Evolutionary conservation across 257 asterid genomes (phyloP).

Genomic region (Nicotiana benthamiana): DNA sequence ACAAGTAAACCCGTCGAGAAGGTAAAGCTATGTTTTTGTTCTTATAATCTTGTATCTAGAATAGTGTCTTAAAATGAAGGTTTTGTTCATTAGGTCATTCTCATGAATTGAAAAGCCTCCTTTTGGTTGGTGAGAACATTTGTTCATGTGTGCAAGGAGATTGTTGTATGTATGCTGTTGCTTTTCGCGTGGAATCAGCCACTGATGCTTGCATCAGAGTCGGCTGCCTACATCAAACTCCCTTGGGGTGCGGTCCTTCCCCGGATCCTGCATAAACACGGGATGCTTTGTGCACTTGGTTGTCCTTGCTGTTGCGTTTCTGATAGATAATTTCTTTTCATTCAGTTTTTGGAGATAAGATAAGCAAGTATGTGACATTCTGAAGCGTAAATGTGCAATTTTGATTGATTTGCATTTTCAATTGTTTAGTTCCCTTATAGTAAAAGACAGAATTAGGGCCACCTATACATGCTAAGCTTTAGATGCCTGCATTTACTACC

Average conservation of each 20-base stretch:
- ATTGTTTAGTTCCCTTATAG: neutral
- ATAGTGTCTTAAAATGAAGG: neutral
- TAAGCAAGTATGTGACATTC: neutral
- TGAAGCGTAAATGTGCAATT: neutral
- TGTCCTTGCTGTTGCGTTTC: neutral
- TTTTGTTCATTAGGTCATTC: neutral
- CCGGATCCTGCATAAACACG: too few species aligned
- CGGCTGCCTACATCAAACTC: too few species aligned
- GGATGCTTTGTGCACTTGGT: too few species aligned
- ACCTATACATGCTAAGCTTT: neutral
- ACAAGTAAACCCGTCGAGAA: slow-evolving; percentile 57
- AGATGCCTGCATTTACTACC: neutral
- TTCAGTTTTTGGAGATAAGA: neutral
- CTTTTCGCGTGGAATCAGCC: neutral
- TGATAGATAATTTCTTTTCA: neutral
- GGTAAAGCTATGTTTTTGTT: slow-evolving; percentile 33
- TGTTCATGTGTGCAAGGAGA: neutral
- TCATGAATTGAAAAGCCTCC: neutral
- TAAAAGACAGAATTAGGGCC: neutral
- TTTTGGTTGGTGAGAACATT: neutral
- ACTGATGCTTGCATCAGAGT: too few species aligned
- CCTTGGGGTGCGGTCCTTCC: too few species aligned
- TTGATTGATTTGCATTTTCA: neutral
- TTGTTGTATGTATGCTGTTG: neutral
- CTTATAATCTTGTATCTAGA: neutral